A percentile compares a stretch with the other conserved stretches of the same genome.
Evolutionary conservation across 2,329 filamentous ascomycete species (phyloP).

Genomic region (Scytalidium lignicola): DNA sequence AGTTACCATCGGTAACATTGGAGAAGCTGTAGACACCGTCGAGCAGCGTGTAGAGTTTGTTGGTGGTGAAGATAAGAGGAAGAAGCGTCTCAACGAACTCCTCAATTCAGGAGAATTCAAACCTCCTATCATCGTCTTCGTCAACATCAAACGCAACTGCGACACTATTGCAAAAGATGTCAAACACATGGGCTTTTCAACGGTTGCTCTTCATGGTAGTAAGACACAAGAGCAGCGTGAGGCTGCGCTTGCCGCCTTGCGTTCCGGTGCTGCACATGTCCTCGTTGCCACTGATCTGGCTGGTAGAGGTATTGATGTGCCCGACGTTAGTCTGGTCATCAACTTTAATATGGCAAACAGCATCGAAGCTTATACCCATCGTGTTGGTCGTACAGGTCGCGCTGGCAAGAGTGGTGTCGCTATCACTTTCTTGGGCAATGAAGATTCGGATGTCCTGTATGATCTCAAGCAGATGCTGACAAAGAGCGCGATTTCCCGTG

Average conservation of each 20-base stretch:
- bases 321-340: constrained; percentile 86
- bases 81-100: constrained; percentile 92
- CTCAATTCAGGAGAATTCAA: constrained; percentile 73
- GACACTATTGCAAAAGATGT: constrained; percentile 92
- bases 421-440: constrained; percentile 89
- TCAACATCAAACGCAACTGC: constrained; percentile 99
- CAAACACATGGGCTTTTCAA: constrained; percentile 85
- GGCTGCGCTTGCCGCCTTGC: constrained; percentile 79
- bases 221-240: constrained; percentile 99
- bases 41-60: constrained; percentile 96
- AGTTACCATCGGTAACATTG: constrained; percentile 88
- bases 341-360: constrained; percentile 98
- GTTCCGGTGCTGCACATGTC: constrained; percentile 74
- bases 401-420: constrained; percentile 95
- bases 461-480: constrained; percentile 93
- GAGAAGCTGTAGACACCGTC: constrained; percentile 95
- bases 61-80: constrained; percentile 86
- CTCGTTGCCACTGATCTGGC: constrained; percentile 94
- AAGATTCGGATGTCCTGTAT: constrained; percentile 87
- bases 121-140: constrained; percentile 95
- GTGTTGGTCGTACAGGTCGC: constrained; percentile 94
- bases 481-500: constrained; percentile 81
- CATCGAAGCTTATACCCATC: constrained; percentile 95
- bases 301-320: constrained; percentile 95
- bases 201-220: constrained; percentile 87